phyloP scores from a whole-genome alignment of 192 early-diverging fungal species.

The Coemansia sp. region DNA sequence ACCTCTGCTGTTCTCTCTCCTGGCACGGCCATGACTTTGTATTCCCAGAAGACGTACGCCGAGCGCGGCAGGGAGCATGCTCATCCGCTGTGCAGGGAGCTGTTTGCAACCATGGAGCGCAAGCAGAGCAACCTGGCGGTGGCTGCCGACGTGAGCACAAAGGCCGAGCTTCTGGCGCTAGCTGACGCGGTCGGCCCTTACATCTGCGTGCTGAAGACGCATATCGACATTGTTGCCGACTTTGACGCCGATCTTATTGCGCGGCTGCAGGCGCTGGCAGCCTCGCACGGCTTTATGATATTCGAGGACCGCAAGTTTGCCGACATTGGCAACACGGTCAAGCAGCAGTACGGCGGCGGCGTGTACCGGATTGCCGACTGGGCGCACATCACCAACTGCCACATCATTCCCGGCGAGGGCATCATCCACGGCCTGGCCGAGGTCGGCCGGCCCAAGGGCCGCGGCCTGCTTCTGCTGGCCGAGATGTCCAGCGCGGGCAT shows the following conservation, averaged over 20 bases:
- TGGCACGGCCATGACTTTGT: slow-evolving; percentile 29
- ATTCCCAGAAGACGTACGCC: slow-evolving; percentile 55
- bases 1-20: background rate
- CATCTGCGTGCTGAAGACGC: slow-evolving; percentile 96
- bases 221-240: slow-evolving; percentile 90
- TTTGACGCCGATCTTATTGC: slow-evolving; percentile 83
- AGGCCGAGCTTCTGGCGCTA: slow-evolving; percentile 80
- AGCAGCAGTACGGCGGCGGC: slow-evolving; percentile 87
- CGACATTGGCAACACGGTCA: slow-evolving; percentile 98
- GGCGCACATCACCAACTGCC: slow-evolving; percentile 96
- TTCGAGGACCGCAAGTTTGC: slow-evolving; percentile 99
- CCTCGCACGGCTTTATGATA: slow-evolving; percentile 91
- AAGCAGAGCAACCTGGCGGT: slow-evolving; percentile 90
- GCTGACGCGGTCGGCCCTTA: slow-evolving; percentile 89
- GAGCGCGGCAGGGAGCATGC: slow-evolving; percentile 62
- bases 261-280: slow-evolving; percentile 67
- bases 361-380: slow-evolving; percentile 90
- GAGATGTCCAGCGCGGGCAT: slow-evolving; percentile 96
- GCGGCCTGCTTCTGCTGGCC: slow-evolving; percentile 84
- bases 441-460: slow-evolving; percentile 71
- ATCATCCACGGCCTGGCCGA: slow-evolving; percentile 89
- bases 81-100: slow-evolving; percentile 70
- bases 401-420: slow-evolving; percentile 91
- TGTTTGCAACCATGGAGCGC: slow-evolving; percentile 79
- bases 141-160: slow-evolving; percentile 85